Conservation (phyloP, 2,329 filamentous ascomycete genomes). For the Xylariomycetidae sp. region DNA sequence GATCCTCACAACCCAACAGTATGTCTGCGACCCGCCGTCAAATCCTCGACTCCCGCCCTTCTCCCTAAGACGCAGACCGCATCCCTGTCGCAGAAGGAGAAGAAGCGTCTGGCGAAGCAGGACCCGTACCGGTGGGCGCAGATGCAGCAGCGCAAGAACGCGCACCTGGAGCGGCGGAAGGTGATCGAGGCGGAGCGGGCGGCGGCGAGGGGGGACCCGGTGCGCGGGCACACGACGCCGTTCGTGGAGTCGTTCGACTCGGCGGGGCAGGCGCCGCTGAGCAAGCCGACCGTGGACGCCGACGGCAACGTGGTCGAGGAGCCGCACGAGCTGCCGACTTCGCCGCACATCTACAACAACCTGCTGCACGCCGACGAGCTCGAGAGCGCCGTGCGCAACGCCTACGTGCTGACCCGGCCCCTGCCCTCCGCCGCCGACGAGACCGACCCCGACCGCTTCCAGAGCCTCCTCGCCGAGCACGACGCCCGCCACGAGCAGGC, state of each 20-base stretch:
- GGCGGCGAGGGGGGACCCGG: constrained; percentile 64
- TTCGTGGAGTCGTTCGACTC: constrained; percentile 79
- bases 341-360: constrained; percentile 62
- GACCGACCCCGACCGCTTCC: constrained; percentile 33
- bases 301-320: constrained; percentile 35
- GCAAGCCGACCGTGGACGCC: constrained; percentile 31
- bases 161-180: constrained; percentile 70
- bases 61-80: constrained; percentile 57
- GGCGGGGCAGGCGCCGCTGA: constrained; percentile 42
- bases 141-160: constrained; percentile 74
- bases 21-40: constrained; percentile 51
- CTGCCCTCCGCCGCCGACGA: constrained; percentile 28
- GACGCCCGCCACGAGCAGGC: constrained; percentile 59
- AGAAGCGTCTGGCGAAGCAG: constrained; percentile 59
- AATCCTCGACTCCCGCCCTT: constrained; percentile 43
- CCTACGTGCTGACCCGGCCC: constrained; percentile 61
- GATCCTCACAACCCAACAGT: constrained; percentile 33
- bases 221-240: constrained; percentile 72
- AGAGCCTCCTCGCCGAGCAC: constrained; percentile 51
- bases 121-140: constrained; percentile 82
- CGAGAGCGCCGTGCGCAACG: constrained; percentile 57
- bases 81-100: constrained; percentile 55
- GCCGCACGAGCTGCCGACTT: constrained; percentile 38
- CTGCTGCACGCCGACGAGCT: constrained; percentile 66
- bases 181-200: constrained; percentile 61